Evolutionary conservation across 1,139 yeast species (phyloP).

Genomic region (Saccharomyces hybrid): DNA sequence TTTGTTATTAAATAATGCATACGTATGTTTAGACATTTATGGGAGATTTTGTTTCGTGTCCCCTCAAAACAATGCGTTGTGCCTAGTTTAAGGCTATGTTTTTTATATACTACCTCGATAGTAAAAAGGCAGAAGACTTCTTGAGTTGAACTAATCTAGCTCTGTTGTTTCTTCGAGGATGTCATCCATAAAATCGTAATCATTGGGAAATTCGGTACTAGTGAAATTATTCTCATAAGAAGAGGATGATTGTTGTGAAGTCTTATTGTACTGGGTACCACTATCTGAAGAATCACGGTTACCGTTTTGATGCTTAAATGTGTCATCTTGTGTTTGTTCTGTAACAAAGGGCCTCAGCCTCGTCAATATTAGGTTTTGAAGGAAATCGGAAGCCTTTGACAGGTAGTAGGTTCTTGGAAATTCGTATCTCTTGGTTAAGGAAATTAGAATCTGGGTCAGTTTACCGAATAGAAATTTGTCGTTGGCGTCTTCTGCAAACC

Average conservation of each 20-base stretch:
- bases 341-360: neutral
- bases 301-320: neutral
- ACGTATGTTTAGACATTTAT: neutral
- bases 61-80: neutral
- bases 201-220: neutral
- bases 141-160: neutral
- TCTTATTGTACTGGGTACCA: neutral
- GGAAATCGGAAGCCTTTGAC: neutral
- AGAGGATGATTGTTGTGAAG: neutral
- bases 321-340: neutral
- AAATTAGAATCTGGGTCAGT: conserved; percentile 4
- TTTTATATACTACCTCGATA: neutral
- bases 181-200: neutral
- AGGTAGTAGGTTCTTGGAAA: conserved; percentile 4
- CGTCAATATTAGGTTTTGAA: neutral
- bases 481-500: neutral
- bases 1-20: neutral
- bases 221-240: neutral
- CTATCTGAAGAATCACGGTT: neutral
- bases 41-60: neutral
- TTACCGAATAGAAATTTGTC: conserved; percentile 9
- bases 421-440: neutral
- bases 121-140: neutral
- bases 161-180: neutral
- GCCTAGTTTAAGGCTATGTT: neutral